Evolutionary conservation across 2,329 filamentous ascomycete species (phyloP), one percentile per base, ranked within the genome.

Genomic region (Colletotrichum chrysophilum): DNA sequence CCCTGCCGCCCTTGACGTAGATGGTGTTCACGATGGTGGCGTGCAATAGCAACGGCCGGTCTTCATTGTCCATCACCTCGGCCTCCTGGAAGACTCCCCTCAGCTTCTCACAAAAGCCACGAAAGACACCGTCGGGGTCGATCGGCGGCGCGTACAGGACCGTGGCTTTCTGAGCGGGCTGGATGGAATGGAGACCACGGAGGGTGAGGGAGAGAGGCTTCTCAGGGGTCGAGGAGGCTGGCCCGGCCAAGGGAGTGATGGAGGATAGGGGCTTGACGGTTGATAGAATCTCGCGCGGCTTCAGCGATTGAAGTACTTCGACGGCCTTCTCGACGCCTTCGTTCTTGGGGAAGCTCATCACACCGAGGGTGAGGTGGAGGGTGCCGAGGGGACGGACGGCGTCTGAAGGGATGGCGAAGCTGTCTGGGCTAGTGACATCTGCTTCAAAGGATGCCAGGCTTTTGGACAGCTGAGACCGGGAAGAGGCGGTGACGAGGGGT

Each of bases 1-100:
- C 81, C 62, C 74, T 80, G 77, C 71, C 77, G 66, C 83, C 83
- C 80, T 89, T 91, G 58, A 92, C 92, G 82, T 98, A 97, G 16
- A 96, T 91, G 0, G 96, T 97, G 83, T 98, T 98, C 66, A 97
- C 85, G 5, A 98, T 86, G 0, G 96, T 98, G 21, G 95, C 95
- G 82, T 98, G 96, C 67, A 98, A 85, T 24, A 94, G 89, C 77
- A 98, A 83, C 8, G 91, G 90, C 70, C 95, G 86, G 14, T 86
- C 84, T 30, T 94, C 93, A 2, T 87, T 85, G 0, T 87, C 81
- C 80, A 96, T 85, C 12, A 94, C 83, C 2, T 88, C 91, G 0
- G 86, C 86, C 3, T 90, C 85, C 21, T 84, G 85, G 79, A 96
- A 95, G 2, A 79, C 77, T 0, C 84, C 80, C 76, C 88, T 86